Percentiles rank a stretch among this genome's conserved stretches.
Evolutionary conservation across 2,329 filamentous ascomycete species (phyloP).

Genomic region (Macroventuria anomochaeta): DNA sequence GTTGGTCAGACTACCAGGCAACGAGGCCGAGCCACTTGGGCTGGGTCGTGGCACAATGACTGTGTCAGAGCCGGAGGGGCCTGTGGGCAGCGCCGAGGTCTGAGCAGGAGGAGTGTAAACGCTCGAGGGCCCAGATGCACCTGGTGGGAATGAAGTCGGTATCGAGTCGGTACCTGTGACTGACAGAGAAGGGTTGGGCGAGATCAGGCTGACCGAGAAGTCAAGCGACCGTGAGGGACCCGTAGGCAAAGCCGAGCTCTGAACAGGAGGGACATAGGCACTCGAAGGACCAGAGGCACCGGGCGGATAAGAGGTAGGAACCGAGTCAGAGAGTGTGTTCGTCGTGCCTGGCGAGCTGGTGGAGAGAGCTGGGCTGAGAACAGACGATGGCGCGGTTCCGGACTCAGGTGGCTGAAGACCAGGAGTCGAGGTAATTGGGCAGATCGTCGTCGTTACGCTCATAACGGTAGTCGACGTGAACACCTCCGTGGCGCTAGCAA

Average conservation of each 20-base stretch:
- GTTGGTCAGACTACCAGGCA: conserved; percentile 9
- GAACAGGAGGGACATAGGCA: conserved; percentile 9
- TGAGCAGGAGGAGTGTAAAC: background rate
- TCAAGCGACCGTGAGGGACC: background rate
- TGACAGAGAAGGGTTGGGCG: conserved; percentile 7
- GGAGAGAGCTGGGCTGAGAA: conserved; percentile 14
- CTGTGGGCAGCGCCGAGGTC: conserved; percentile 2
- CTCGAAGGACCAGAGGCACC: background rate
- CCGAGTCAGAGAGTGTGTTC: conserved; percentile 15
- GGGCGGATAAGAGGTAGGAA: conserved; percentile 15
- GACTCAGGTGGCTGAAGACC: conserved; percentile 18
- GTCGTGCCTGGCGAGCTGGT: conserved; percentile 7
- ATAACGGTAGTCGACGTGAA: conserved; percentile 49
- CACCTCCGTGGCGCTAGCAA: conserved; percentile 38
- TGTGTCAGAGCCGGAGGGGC: background rate
- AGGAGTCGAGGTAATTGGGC: conserved; percentile 37
- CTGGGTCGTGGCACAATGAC: conserved; percentile 1
- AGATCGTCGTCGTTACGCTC: conserved; percentile 52
- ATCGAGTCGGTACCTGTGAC: background rate
- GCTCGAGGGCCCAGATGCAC: background rate
- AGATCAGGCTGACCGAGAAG: conserved; percentile 7
- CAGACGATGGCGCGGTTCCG: conserved; percentile 9
- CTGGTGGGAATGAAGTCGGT: background rate
- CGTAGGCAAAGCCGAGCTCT: conserved; percentile 15
- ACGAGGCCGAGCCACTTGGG: background rate